Evolutionary conservation across 306 rosid species (phyloP), one percentile per base, ranked within the genome.

Genomic region (Gillenia trifoliata): DNA sequence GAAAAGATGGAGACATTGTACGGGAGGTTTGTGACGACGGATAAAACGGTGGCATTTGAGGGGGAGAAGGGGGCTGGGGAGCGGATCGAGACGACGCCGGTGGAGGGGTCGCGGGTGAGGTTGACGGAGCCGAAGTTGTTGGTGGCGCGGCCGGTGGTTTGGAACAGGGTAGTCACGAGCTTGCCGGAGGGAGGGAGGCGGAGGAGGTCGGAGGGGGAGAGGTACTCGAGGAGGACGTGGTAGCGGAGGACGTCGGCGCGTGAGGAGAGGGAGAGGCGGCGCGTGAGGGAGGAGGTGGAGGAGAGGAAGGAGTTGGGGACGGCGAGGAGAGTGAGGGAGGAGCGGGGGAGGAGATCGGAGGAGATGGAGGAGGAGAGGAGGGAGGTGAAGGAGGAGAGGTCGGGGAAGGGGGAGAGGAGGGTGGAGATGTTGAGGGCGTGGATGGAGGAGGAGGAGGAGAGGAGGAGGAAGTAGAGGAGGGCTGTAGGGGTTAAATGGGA

Each of bases 101-200:
- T 77, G 73, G 66, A 11, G 1, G 89, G 88, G 70, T 90, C 83
- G 66, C 87, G 91, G 5, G 99, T 87, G 85, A 95, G 71, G 78
- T 95, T 95, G 36, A 95, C 87, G 41, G 89, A 89, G 75, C 99
- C 98, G 72, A 80, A 90, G 77, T 94, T 85, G 71, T 30, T 80
- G 50, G 96, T 62, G 84, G 98, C 99, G 40, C 98, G 99, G 22
- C 99, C 99, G 7, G 99, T 95, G 78, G 99, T 90, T 5, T 95
- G 99, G 78, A 78, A 84, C 76, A 95, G 99, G 3, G 99, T 92
- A 66, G 99, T 90, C 78, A 95, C 68, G 66, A 95, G 92, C 25
- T 89, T 86, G 8, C 99, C 99, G 55, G 93, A 82, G 17, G 97
- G 76, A 0, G 97, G 85, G 78, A 90, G 75, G 68, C 82, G 81